Conservation (phyloP, 2,329 filamentous ascomycete genomes). For the Waltergamsia citrina region DNA sequence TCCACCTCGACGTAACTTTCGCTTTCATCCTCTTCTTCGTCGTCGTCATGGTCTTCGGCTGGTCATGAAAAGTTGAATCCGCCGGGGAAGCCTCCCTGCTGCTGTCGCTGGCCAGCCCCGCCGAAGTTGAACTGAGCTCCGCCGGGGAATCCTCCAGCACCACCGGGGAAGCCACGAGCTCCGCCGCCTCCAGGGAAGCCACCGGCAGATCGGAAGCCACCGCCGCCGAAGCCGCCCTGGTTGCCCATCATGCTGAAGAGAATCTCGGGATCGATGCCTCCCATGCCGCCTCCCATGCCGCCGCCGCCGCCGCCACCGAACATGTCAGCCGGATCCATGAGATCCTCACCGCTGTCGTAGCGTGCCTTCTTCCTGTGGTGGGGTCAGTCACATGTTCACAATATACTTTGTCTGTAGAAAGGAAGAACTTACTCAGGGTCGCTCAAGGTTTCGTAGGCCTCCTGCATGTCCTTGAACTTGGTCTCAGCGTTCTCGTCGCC, state of each 20-base stretch:
- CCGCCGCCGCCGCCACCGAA: conserved; percentile 56
- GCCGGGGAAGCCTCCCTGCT: conserved; percentile 21
- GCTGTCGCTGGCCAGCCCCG: conserved; percentile 21
- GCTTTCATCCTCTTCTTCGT: conserved; percentile 18
- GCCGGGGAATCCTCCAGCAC: conserved; percentile 25
- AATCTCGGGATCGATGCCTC: conserved; percentile 66
- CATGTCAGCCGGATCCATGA: conserved; percentile 81
- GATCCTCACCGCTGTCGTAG: conserved; percentile 88
- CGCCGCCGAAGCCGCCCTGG: conserved; percentile 46
- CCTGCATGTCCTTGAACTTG: conserved; percentile 95
- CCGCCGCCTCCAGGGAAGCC: conserved; percentile 22
- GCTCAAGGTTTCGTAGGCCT: conserved; percentile 92
- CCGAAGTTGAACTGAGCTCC: conserved; percentile 49
- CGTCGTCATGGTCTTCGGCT: conserved; percentile 25
- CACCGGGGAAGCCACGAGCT: conserved; percentile 37
- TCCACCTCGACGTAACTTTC: conserved; percentile 13
- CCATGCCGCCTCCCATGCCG: conserved; percentile 56
- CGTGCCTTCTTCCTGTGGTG: conserved; percentile 65
- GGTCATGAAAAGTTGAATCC: conserved; percentile 40
- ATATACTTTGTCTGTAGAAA: conserved; percentile 2
- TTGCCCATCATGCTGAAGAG: conserved; percentile 78
- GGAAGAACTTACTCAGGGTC: conserved; percentile 68
- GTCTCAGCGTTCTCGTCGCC: conserved; percentile 76
- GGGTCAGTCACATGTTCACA: conserved; percentile 5
- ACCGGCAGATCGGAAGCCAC: conserved; percentile 38